These are phyloP conservation scores for Hansenula lynferdii DNA, from an alignment of 1,139 yeast genomes.

Conservation along the genomic window DNA sequence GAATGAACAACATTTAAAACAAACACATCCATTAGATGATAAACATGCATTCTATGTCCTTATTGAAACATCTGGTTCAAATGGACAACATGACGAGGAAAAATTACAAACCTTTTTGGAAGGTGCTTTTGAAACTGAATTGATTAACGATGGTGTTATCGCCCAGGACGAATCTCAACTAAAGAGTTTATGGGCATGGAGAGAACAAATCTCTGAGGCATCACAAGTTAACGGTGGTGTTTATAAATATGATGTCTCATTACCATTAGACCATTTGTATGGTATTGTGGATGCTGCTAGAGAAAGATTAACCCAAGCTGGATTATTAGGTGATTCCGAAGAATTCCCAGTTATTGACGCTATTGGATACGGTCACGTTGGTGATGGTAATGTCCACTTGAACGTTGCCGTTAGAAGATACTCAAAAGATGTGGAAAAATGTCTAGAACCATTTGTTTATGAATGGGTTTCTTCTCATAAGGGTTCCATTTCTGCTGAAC, in stretches of 20 bases:
- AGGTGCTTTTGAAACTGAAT: conserved; percentile 74
- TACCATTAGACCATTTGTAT: conserved; percentile 77
- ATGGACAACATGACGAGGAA: conserved; percentile 77
- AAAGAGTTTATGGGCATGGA: conserved; percentile 85
- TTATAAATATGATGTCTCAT: conserved; percentile 91
- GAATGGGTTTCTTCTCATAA: conserved; percentile 75
- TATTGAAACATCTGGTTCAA: conserved; percentile 93
- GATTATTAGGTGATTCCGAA: conserved; percentile 62
- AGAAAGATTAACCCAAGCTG: conserved; percentile 48
- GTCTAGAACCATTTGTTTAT: conserved; percentile 87
- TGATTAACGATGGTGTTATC: conserved; percentile 86
- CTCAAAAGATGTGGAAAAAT: conserved; percentile 67
- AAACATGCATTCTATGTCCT: conserved; percentile 82
- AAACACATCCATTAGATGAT: conserved; percentile 75
- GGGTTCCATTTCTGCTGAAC: conserved; percentile 96
- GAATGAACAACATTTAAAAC: conserved; percentile 50
- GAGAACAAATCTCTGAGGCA: conserved; percentile 92
- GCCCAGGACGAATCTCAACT: conserved; percentile 94
- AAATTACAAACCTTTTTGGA: conserved; percentile 80
- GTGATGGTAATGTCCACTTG: conserved; percentile 92
- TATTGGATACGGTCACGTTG: conserved; percentile 93
- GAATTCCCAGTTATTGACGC: conserved; percentile 77
- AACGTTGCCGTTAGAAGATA: conserved; percentile 89
- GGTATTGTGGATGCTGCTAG: conserved; percentile 74
- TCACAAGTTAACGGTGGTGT: conserved; percentile 86